phyloP scores from a whole-genome alignment of 2,329 filamentous ascomycete genomes.

The Botryotinia globosa region DNA sequence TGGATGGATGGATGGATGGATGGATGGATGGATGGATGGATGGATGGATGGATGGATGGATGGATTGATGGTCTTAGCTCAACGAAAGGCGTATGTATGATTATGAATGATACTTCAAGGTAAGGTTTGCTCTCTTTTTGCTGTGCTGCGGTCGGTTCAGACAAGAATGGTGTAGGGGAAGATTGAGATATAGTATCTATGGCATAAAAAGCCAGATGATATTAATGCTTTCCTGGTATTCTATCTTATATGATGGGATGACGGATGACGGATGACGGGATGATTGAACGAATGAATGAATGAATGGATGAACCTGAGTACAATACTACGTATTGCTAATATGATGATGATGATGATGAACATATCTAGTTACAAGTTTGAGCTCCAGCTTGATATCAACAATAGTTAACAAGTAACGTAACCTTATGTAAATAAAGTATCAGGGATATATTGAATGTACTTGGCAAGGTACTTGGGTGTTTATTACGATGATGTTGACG shows the following conservation, averaged over 20 bases:
- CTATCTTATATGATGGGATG: neutral
- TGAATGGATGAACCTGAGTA: neutral
- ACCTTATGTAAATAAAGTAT: neutral
- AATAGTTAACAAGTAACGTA: neutral
- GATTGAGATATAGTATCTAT: neutral
- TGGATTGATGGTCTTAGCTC: slow-evolving; percentile 8
- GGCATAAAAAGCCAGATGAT: neutral
- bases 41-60: too few species aligned
- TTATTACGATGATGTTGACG: neutral
- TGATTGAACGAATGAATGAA: too few species aligned
- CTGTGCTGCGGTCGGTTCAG: neutral
- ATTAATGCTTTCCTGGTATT: neutral
- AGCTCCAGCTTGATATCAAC: neutral
- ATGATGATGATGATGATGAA: neutral
- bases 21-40: too few species aligned
- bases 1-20: too few species aligned
- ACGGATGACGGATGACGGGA: neutral
- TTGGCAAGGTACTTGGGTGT: neutral
- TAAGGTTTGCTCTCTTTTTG: neutral
- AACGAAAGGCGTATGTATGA: neutral
- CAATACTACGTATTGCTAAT: too few species aligned
- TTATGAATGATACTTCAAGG: too few species aligned
- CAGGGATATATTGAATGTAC: neutral
- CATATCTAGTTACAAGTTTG: neutral
- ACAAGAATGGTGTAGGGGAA: neutral